Evolutionary conservation across 2,329 filamentous ascomycete species (phyloP), one percentile per base, ranked within the genome.

Genomic region (Aspergillus pseudoglaucus): DNA sequence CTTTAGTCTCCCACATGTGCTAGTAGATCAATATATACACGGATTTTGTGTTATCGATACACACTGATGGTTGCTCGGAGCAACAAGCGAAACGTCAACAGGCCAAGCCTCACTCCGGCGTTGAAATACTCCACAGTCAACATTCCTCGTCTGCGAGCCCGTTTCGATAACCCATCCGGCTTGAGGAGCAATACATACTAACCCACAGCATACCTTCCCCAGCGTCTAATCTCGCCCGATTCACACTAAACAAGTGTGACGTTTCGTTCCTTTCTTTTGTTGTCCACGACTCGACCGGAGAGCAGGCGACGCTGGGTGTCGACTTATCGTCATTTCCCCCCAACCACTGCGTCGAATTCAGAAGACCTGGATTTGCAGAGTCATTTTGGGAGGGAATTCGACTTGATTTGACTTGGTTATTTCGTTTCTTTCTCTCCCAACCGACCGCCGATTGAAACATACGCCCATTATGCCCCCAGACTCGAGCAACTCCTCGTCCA

Each of bases 401-500:
- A 39, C n/a, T 39, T 39, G 35, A 15, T 20, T 20, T 17, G 14
- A 39, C 35, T 30, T 12, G 10, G 7, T 39, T 22, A 1, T 18
- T 10, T 18, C 18, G 17, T 39, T 17, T 22, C 17, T 22, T 22
- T 12, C 18, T 39, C 15, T 12, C n/a, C n/a, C 15, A 18, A 18
- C 7, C 37, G 15, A 18, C 37, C 37, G 10, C 10, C 10, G 10
- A 18, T 18, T 8, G 18, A 7, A 15, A 42, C 44, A 46, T 37
- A 50, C 42, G 40, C 48, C 48, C 58, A 64, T 35, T 30, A 75
- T 75, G 73, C 63, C 66, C 52, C 63, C 66, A 52, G 59, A 64
- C 48, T 56, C 67, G 43, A 70, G 66, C 52, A 72, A 71, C 55
- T 69, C 74, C 52, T 75, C 74, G 17, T 76, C 74, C 10, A 77